These are phyloP conservation scores for Cryptosporidium parvum DNA, from an alignment of 169 alveolate species.

Conservation along the genomic window DNA sequence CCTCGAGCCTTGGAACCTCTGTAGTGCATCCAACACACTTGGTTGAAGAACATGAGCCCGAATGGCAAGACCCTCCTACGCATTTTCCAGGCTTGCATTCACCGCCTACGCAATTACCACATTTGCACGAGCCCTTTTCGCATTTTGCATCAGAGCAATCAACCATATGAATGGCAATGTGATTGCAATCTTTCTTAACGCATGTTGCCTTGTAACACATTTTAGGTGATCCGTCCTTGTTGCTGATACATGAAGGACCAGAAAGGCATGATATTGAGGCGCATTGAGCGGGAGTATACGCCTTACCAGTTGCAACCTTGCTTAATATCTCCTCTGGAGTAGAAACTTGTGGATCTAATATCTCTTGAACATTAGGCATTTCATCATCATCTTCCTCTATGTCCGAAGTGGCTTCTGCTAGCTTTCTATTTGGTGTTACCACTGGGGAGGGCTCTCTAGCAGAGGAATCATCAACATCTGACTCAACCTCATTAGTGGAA, in stretches of 20 bases:
- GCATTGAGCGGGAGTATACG: slow-evolving; percentile 57
- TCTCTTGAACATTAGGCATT: neutral
- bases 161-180: slow-evolving; percentile 11
- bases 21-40: slow-evolving; percentile 72
- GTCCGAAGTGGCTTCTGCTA: slow-evolving; percentile 30
- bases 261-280: slow-evolving; percentile 22
- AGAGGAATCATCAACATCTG: slow-evolving; percentile 21
- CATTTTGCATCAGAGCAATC: slow-evolving; percentile 44
- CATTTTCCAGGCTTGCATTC: slow-evolving; percentile 29
- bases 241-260: slow-evolving; percentile 35
- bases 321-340: slow-evolving; percentile 50
- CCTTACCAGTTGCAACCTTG: neutral
- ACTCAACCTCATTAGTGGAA: slow-evolving; percentile 3
- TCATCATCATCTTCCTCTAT: slow-evolving; percentile 25
- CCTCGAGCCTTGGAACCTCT: slow-evolving; percentile 63
- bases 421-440: slow-evolving; percentile 21
- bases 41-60: slow-evolving; percentile 47
- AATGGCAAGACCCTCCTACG: slow-evolving; percentile 56
- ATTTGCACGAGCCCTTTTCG: slow-evolving; percentile 24
- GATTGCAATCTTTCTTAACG: slow-evolving; percentile 43
- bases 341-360: neutral
- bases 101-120: slow-evolving; percentile 52
- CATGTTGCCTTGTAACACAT: slow-evolving; percentile 59
- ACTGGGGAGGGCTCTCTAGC: slow-evolving; percentile 10
- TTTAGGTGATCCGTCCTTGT: slow-evolving; percentile 48